Evolutionary conservation across 495 filamentous ascomycete genomes (phyloP).

Genomic region (Hypoxylon intermedium): DNA sequence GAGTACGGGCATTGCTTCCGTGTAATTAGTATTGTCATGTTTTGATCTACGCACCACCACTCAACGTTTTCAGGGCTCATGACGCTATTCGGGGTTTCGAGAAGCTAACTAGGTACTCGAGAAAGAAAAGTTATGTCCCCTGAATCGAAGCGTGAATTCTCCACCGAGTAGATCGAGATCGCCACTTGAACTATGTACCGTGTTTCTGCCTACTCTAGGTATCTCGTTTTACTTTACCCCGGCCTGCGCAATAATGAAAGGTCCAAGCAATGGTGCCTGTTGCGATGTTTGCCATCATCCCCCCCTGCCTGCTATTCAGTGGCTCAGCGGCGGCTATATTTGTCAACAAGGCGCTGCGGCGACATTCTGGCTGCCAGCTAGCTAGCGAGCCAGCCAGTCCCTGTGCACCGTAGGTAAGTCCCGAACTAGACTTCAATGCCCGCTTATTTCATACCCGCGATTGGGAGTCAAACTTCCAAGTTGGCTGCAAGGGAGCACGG

Average conservation of each 20-base stretch:
- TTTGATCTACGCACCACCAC: not conserved
- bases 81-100: too few relatives aligned
- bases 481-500: constrained; percentile 19
- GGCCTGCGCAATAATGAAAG: not conserved
- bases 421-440: too few relatives aligned
- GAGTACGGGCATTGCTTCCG: constrained; percentile 13
- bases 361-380: not conserved
- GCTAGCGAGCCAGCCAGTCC: too few relatives aligned
- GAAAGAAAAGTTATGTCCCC: not conserved
- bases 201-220: not conserved
- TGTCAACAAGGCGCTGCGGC: constrained; percentile 2
- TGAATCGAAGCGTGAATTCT: too few relatives aligned
- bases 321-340: constrained; percentile 20
- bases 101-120: not conserved
- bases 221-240: not conserved
- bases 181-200: not conserved
- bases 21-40: constrained; percentile 9
- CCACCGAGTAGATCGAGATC: too few relatives aligned
- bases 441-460: constrained; percentile 3
- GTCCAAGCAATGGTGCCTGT: not conserved
- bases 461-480: not conserved
- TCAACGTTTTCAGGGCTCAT: too few relatives aligned
- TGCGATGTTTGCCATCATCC: not conserved
- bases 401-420: too few relatives aligned
- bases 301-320: constrained; percentile 2